phyloP scores from a whole-genome alignment of 2,329 filamentous ascomycete species.

The Penicillium glabrum region DNA sequence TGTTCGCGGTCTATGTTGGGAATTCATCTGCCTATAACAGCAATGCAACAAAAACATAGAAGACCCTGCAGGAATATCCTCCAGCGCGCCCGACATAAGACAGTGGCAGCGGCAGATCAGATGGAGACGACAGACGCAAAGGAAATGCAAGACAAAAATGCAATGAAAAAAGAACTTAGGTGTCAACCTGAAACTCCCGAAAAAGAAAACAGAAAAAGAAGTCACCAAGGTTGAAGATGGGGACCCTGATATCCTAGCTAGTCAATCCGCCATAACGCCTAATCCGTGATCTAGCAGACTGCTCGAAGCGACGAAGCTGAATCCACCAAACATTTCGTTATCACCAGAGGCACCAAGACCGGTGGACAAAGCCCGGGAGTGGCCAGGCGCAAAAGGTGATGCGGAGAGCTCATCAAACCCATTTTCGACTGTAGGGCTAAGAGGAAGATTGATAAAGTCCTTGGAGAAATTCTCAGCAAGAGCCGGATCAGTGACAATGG shows the following conservation, averaged over 20 bases:
- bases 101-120: background rate
- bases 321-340: constrained; percentile 48
- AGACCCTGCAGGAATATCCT: background rate
- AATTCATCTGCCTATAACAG: background rate
- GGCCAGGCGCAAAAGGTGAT: constrained; percentile 8
- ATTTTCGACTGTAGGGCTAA: constrained; percentile 66
- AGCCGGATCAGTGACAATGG: constrained; percentile 92
- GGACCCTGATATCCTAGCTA: constrained; percentile 1
- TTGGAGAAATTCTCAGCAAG: constrained; percentile 92
- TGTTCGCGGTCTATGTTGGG: background rate
- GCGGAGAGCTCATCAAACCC: constrained; percentile 30
- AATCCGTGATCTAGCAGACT: constrained; percentile 46
- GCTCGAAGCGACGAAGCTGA: constrained; percentile 50
- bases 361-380: constrained; percentile 19
- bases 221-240: background rate
- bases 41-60: background rate
- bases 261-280: constrained; percentile 28
- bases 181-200: background rate
- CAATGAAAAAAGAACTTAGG: background rate
- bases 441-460: constrained; percentile 85
- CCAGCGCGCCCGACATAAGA: background rate
- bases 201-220: background rate
- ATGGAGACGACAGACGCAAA: background rate
- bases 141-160: background rate
- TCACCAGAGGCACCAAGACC: constrained; percentile 23